Conservation (phyloP, 306 rosid species). For the Cucurbita maxima region DNA sequence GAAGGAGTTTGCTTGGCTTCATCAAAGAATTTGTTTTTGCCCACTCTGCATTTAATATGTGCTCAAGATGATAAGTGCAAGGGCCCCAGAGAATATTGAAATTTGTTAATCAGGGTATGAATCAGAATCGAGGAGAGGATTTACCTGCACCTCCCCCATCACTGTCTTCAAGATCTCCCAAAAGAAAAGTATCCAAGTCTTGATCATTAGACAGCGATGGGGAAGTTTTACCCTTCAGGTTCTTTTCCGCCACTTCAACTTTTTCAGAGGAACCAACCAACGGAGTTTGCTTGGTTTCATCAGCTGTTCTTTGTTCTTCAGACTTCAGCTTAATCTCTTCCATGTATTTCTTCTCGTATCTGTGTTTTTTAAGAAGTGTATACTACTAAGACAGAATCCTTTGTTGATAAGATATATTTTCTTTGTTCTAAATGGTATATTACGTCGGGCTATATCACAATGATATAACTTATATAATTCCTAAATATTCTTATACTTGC, state of each 20-base stretch:
- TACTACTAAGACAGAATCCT: background rate
- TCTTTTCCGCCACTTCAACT: conserved; percentile 36
- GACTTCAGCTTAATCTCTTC: conserved; percentile 67
- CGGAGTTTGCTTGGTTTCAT: conserved; percentile 29
- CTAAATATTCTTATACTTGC: background rate
- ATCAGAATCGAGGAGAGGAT: conserved; percentile 5
- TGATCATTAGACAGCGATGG: conserved; percentile 63
- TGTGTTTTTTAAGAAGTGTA: conserved; percentile 15
- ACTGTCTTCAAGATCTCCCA: conserved; percentile 95
- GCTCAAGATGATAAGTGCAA: background rate
- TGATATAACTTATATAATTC: background rate
- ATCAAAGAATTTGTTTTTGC: background rate
- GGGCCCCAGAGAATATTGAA: background rate
- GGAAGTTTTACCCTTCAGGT: conserved; percentile 36
- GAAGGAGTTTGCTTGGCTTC: background rate
- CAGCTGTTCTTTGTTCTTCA: conserved; percentile 37
- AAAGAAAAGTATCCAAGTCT: conserved; percentile 79
- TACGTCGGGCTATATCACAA: background rate
- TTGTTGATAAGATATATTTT: background rate
- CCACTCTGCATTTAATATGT: background rate
- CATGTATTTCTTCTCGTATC: conserved; percentile 72
- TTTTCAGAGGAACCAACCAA: conserved; percentile 34
- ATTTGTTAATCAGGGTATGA: background rate
- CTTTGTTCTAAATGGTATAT: background rate
- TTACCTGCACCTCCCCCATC: conserved; percentile 81